Percentiles rank a stretch among this genome's conserved stretches.
Conservation (phyloP, 164 flowering plant species). For the Macadamia integrifolia region DNA sequence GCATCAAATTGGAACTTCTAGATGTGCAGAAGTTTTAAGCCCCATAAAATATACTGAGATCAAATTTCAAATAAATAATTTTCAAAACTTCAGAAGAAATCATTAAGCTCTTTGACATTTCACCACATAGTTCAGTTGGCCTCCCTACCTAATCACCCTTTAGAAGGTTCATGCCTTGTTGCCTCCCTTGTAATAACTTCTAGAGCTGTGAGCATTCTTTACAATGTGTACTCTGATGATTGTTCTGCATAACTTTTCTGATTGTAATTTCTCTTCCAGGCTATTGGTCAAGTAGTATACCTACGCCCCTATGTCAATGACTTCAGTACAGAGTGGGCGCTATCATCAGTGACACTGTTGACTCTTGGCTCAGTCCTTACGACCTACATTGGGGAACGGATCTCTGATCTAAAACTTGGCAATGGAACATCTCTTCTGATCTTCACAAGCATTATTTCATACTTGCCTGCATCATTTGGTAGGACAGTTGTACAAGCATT, state of each 20-base stretch:
- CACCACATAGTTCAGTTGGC: no score
- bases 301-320: conserved; percentile 96
- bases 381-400: conserved; percentile 87
- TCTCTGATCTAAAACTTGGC: conserved; percentile 95
- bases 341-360: conserved; percentile 72
- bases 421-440: conserved; percentile 96
- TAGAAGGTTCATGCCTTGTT: background rate
- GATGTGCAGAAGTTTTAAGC: no score
- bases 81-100: no score
- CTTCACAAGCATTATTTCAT: conserved; percentile 94
- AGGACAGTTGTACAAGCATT: conserved; percentile 79
- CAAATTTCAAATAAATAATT: no score
- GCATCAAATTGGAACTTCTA: no score
- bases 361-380: conserved; percentile 94
- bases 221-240: background rate
- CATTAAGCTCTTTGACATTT: no score
- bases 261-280: conserved; percentile 40
- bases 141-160: background rate
- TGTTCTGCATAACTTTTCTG: background rate
- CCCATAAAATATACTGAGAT: no score
- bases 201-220: background rate
- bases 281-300: conserved; percentile 89
- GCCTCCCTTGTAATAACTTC: background rate
- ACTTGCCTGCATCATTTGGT: conserved; percentile 98
- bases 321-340: conserved; percentile 83